Base-by-base conservation (phyloP, 768 basidiomycete species). In the Dendrothele bispora region DNA sequence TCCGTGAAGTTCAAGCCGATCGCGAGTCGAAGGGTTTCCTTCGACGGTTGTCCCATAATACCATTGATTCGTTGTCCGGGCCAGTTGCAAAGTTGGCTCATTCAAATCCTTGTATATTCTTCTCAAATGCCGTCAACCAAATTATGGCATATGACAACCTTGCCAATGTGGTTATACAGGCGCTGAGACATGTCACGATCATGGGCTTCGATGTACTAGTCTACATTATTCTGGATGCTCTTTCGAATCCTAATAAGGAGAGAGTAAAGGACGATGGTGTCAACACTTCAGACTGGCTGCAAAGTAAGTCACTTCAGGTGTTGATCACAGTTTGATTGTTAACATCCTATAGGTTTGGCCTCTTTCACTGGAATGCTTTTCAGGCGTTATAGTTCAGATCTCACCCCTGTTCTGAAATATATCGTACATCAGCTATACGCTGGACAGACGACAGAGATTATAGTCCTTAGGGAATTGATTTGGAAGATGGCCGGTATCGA, bases 131-230 rank as follows among this genome's bases (percentile, higher is more conserved):
- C 0, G 84, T 99, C 39, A 85, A 86, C 55, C 97, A 98, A 66
- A 88, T 98, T 49, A 92, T 93, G 86, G 86, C 91, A 12, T 99
- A 99, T 60, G 91, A 95, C 61, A 99, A 98, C 65, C 68, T 97
- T 44, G 91, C 91, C 8, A 79, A 78, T 34, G 91, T 94, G 18
- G 88, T 98, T 35, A 88, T 98, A 21, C 92, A 93, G 56, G 88
- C 88, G 15, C 74, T 93, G 55, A 75, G 89, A 61, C 95, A 90
- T 67, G 83, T 93, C 54, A 93, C 92, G 3, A 86, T 86, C 52
- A 87, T 99, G 79, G 91, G 91, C 6, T 98, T 92, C 60, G 97
- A 99, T 61, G 91, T 97, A 7, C 73, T 98, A 10, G 83, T 91
- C 15, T 98, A 86, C 61, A 74, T 91, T 45, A 79, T 97, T 50